Evolutionary conservation across 2,329 filamentous ascomycete genomes (phyloP).

Genomic region (Byssochlamys sp.): DNA sequence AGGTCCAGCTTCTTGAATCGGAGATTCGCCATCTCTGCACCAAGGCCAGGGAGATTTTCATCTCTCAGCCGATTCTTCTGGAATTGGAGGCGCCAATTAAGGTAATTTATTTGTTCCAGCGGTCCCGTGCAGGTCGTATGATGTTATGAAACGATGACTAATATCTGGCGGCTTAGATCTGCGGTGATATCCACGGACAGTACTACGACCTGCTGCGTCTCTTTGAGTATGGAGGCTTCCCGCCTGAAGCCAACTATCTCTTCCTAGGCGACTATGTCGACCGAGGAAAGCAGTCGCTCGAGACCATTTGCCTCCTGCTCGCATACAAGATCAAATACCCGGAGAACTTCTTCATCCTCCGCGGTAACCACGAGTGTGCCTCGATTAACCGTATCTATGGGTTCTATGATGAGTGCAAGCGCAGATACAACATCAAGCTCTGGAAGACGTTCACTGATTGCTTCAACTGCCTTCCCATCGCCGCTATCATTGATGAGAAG

Average conservation of each 20-base stretch:
- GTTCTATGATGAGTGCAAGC: constrained; percentile 99
- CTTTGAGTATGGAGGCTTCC: constrained; percentile 97
- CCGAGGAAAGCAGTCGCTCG: constrained; percentile 95
- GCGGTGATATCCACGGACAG: constrained; percentile 97
- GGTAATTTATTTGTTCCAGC: constrained; percentile 47
- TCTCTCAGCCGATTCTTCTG: constrained; percentile 93
- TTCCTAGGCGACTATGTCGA: constrained; percentile 99
- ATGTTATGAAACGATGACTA: constrained; percentile 8
- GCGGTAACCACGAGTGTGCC: constrained; percentile 97
- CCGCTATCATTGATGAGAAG: constrained; percentile 98
- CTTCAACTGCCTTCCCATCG: constrained; percentile 98
- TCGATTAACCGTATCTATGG: constrained; percentile 98
- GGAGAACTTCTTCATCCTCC: constrained; percentile 98
- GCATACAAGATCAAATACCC: constrained; percentile 99
- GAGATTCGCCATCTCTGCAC: constrained; percentile 97
- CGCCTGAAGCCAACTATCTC: constrained; percentile 96
- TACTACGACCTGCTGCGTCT: constrained; percentile 96
- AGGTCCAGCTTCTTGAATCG: constrained; percentile 90
- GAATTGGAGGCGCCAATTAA: constrained; percentile 98
- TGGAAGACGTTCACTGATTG: constrained; percentile 99
- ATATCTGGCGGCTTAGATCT: constrained; percentile 58
- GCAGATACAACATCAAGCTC: constrained; percentile 96
- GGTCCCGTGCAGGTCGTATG: constrained; percentile 3
- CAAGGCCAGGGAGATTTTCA: constrained; percentile 98
- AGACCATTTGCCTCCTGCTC: constrained; percentile 92